Base-by-base conservation (phyloP, 768 basidiomycete species). In the Dentipellis sp. region DNA sequence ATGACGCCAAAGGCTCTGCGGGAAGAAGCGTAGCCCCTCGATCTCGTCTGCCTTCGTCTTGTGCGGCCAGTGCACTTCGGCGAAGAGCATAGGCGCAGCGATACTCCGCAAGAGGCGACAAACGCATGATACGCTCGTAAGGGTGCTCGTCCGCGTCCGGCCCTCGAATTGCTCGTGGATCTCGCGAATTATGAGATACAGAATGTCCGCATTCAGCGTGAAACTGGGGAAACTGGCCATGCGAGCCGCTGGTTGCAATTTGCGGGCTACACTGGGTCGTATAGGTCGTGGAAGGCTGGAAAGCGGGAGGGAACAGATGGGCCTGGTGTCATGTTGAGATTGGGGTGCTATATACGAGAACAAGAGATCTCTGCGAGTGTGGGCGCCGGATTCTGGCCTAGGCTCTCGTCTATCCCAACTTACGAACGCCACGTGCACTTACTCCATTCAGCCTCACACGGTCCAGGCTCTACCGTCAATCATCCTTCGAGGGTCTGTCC, bases 41-140 rank as follows among this genome's bases (percentile, higher is more conserved):
- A 63, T 56, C n/a, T 54, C 60, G 62, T 68, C 63, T 0, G 56
- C 42, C 60, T 66, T 70, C 7, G 57, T 63, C 45, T 51, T 64
- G 46, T 72, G 69, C 3, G 69, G 69, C 69, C 69, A 70, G 39
- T 65, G 66, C 7, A 60, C 70, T 10, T 69, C 64, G 40, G 66
- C 59, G 3, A 72, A 70, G 59, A 70, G 65, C 11, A 22, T 19
- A 16, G 53, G 53, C n/a, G 42, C 38, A 10, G 29, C 39, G 14
- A 45, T 42, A 4, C 38, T 22, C 10, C 53, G 38, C 9, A 46
- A 12, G 22, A 12, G 14, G 22, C 22, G 17, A 10, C 29, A 53
- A 0, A 46, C 53, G n/a, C 21, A n/a, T 7, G 53, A n/a, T 8
- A 53, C 19, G 23, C 16, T 46, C 16, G 29, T 39, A 23, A 53